These are phyloP conservation scores for Cladophialophora exuberans DNA, from an alignment of 2,329 filamentous ascomycete genomes.

Conservation along the genomic window DNA sequence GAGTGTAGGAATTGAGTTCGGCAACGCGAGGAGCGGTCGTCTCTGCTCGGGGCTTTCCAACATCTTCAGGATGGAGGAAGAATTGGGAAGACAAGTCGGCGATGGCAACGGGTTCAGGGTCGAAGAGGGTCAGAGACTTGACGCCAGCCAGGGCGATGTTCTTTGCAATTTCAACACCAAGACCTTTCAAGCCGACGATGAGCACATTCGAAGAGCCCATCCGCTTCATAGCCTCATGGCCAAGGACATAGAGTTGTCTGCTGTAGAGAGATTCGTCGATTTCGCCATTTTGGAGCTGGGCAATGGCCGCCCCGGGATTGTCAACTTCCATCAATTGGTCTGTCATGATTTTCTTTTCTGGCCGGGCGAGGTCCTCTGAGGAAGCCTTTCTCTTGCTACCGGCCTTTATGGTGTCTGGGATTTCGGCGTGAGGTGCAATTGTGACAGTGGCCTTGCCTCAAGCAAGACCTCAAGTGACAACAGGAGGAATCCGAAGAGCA, in stretches of 20 bases:
- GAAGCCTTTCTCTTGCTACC: slow-evolving; percentile 57
- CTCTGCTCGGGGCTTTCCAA: slow-evolving; percentile 86
- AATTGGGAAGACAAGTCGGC: slow-evolving; percentile 95
- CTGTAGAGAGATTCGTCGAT: slow-evolving; percentile 72
- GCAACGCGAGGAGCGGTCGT: slow-evolving; percentile 87
- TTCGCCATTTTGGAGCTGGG: slow-evolving; percentile 65
- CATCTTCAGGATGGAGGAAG: slow-evolving; percentile 85
- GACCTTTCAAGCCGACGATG: slow-evolving; percentile 85
- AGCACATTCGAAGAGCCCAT: slow-evolving; percentile 97
- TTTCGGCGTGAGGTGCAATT: slow-evolving; percentile 39
- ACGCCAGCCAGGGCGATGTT: slow-evolving; percentile 97
- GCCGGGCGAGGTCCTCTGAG: slow-evolving; percentile 50
- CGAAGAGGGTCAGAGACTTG: slow-evolving; percentile 93
- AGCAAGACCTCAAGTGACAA: slow-evolving; percentile 30
- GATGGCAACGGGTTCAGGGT: slow-evolving; percentile 80
- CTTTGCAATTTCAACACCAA: slow-evolving; percentile 98
- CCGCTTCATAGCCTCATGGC: slow-evolving; percentile 92
- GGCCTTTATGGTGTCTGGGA: slow-evolving; percentile 48
- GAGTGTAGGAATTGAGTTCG: slow-evolving; percentile 95
- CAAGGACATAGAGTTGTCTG: slow-evolving; percentile 70
- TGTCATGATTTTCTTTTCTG: slow-evolving; percentile 58
- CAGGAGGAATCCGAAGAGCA: slow-evolving; percentile 26
- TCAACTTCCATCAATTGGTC: slow-evolving; percentile 66
- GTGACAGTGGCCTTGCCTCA: slow-evolving; percentile 37
- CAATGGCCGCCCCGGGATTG: slow-evolving; percentile 59